phyloP scores from a whole-genome alignment of 140 eudicot species.

The Oenanthe javanica region DNA sequence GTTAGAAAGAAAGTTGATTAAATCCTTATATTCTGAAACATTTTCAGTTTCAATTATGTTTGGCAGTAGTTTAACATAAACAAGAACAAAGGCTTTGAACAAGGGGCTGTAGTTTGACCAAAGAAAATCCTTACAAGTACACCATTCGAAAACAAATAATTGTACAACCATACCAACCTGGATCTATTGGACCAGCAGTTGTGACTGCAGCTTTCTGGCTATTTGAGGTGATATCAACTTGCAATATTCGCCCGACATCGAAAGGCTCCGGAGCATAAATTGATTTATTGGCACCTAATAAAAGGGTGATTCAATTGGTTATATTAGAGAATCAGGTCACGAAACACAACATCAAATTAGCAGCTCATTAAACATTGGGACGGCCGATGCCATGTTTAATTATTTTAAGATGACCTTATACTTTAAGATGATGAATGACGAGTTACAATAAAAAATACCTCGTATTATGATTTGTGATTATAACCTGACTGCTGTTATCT shows the following conservation, averaged over 20 bases:
- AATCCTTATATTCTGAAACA: neutral
- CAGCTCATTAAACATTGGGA: neutral
- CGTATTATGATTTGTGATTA: too few relatives aligned
- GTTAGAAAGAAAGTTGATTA: conserved; percentile 20
- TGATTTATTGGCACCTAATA: conserved; percentile 80
- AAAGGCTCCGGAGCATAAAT: conserved; percentile 91
- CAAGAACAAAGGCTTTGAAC: neutral
- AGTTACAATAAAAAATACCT: neutral
- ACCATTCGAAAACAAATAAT: neutral
- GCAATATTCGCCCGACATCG: conserved; percentile 84
- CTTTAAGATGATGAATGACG: neutral
- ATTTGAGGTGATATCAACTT: conserved; percentile 70
- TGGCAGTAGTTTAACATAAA: neutral
- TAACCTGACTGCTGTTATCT: neutral
- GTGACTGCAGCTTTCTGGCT: conserved; percentile 65
- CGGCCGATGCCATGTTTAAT: neutral
- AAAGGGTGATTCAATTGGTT: conserved; percentile 7
- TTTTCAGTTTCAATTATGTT: neutral
- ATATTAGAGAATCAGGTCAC: neutral
- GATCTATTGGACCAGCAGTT: conserved; percentile 60
- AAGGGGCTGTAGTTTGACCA: neutral
- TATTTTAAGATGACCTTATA: too few relatives aligned
- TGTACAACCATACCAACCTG: conserved; percentile 37
- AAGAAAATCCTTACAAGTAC: neutral
- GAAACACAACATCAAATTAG: neutral